A percentile compares a stretch with the other conserved stretches of the same genome.
Evolutionary conservation across 164 flowering plant genomes (phyloP).

Genomic region (Tetrastigma voinierianum): DNA sequence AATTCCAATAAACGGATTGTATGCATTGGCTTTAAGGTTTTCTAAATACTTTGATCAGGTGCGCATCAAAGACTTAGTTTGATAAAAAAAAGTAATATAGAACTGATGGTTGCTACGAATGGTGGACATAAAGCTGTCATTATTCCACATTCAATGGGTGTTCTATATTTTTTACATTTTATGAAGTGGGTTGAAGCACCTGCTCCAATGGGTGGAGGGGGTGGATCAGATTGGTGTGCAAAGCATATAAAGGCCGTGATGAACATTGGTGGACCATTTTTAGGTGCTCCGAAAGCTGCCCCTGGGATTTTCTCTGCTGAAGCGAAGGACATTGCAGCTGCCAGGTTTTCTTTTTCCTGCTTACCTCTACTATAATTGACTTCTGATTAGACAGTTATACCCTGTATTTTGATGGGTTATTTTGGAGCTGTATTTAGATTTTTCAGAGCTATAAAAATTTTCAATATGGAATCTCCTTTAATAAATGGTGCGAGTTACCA

Average conservation of each 20-base stretch:
- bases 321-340: conserved; percentile 92
- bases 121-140: conserved; percentile 69
- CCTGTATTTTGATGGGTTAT: too few relatives aligned
- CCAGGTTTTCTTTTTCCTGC: conserved; percentile 48
- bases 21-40: neutral
- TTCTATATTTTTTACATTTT: conserved; percentile 66
- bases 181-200: conserved; percentile 91
- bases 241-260: conserved; percentile 74
- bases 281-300: conserved; percentile 95
- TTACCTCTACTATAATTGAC: neutral
- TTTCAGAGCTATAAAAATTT: too few relatives aligned
- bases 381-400: too few relatives aligned
- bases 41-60: conserved; percentile 36
- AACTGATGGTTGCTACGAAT: conserved; percentile 67
- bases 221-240: conserved; percentile 77
- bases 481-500: too few relatives aligned
- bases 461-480: too few relatives aligned
- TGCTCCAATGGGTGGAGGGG: conserved; percentile 88
- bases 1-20: neutral
- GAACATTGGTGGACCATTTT: conserved; percentile 90
- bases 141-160: conserved; percentile 86
- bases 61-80: conserved; percentile 66
- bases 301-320: conserved; percentile 95
- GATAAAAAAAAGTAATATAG: conserved; percentile 72
- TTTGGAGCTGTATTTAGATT: too few relatives aligned